Conservation (phyloP, 1,284 basidiomycete genomes). For the Hymenochaete sp. region DNA sequence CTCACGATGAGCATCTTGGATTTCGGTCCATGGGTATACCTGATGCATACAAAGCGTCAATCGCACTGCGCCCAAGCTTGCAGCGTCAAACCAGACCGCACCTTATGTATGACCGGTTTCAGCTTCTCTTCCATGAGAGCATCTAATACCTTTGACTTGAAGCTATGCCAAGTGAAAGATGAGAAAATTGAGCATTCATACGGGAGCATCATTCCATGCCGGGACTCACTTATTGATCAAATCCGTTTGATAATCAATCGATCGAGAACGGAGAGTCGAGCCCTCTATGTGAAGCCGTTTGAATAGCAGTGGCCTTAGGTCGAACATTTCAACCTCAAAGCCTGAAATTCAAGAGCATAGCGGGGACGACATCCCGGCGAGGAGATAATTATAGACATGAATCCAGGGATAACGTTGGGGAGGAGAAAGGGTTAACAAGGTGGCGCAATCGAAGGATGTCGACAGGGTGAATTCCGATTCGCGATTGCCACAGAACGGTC, state of each 20-base stretch:
- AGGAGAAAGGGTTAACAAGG: too few relatives aligned
- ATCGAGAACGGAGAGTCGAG: constrained; percentile 77
- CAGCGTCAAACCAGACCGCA: constrained; percentile 23
- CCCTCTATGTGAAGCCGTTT: constrained; percentile 90
- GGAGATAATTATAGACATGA: too few relatives aligned
- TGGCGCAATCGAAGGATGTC: too few relatives aligned
- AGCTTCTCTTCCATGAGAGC: constrained; percentile 62
- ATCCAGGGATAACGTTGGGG: too few relatives aligned
- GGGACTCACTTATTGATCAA: constrained; percentile 54
- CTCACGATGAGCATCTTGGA: constrained; percentile 76
- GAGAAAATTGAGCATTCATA: background rate
- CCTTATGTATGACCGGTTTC: constrained; percentile 73
- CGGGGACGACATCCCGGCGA: too few relatives aligned
- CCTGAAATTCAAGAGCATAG: too few relatives aligned
- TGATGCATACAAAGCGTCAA: constrained; percentile 25
- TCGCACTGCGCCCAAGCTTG: constrained; percentile 6
- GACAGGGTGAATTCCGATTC: too few relatives aligned
- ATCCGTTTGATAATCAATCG: constrained; percentile 72
- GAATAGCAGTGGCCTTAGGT: constrained; percentile 64
- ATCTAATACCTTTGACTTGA: constrained; percentile 44
- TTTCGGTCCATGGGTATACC: constrained; percentile 79
- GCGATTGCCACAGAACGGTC: too few relatives aligned
- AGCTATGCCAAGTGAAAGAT: constrained; percentile 25
- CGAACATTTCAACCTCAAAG: constrained; percentile 49
- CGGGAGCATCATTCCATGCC: constrained; percentile 18